Conservation (phyloP, 2,329 filamentous ascomycete species). For the Ophiocordyceps camponoti-leonardi region DNA sequence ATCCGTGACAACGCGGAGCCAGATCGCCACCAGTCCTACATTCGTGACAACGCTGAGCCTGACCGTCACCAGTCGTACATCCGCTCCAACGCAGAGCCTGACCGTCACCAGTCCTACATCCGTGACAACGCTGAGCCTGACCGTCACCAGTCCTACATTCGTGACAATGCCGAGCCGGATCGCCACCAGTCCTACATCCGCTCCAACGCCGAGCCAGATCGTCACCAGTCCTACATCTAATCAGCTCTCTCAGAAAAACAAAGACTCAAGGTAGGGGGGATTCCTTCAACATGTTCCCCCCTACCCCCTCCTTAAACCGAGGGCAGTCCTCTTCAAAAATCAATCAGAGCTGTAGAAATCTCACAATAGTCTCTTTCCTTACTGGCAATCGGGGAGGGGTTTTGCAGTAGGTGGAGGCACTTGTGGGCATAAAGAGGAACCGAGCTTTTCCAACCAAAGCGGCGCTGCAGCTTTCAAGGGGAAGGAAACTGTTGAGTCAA, state of each 20-base stretch:
- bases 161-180: not conserved
- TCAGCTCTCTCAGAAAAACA: not conserved
- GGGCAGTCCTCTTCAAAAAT: not conserved
- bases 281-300: not conserved
- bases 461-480: not conserved
- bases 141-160: not conserved
- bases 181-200: not conserved
- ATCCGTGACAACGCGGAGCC: not conserved
- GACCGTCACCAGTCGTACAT: not conserved
- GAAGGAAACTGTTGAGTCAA: not conserved
- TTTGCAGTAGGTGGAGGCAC: not conserved
- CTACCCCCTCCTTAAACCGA: not conserved
- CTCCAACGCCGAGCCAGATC: not conserved
- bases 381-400: not conserved
- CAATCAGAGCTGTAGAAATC: not conserved
- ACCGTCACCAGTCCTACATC: conserved; percentile 3
- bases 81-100: not conserved
- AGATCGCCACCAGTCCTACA: not conserved
- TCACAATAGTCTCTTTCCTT: not conserved
- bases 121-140: not conserved
- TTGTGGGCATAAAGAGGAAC: not conserved
- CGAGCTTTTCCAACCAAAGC: not conserved
- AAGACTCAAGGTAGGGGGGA: not conserved
- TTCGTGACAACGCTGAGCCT: not conserved
- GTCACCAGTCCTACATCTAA: not conserved